phyloP scores from a whole-genome alignment of 2,329 filamentous ascomycete species.

The Chalara sp. region DNA sequence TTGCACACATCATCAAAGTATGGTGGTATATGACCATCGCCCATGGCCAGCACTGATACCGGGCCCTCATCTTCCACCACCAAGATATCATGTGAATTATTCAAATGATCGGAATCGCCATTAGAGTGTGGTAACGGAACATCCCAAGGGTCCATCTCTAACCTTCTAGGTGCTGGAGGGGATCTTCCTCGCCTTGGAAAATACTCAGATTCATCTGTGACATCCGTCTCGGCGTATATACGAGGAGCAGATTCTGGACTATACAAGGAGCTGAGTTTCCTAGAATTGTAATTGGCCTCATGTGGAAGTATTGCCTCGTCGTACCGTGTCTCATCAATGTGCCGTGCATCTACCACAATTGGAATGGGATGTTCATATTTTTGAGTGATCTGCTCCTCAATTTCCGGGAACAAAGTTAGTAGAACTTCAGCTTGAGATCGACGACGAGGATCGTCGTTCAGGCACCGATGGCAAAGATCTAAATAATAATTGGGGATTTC shows the following conservation, averaged over 20 bases:
- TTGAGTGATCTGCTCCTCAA: conserved; percentile 13
- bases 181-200: conserved; percentile 22
- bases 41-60: not conserved
- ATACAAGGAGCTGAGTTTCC: conserved; percentile 7
- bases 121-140: not conserved
- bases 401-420: conserved; percentile 59
- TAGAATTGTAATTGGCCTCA: conserved; percentile 6
- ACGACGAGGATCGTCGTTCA: conserved; percentile 66
- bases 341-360: conserved; percentile 23
- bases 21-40: too few species aligned
- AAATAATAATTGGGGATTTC: conserved; percentile 80
- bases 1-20: too few species aligned
- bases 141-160: conserved; percentile 1
- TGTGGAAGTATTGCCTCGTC: conserved; percentile 10
- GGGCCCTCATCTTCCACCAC: conserved; percentile 1
- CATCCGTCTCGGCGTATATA: conserved; percentile 20
- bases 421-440: conserved; percentile 69
- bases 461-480: conserved; percentile 62
- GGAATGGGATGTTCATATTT: conserved; percentile 14
- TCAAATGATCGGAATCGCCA: conserved; percentile 6
- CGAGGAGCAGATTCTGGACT: conserved; percentile 10
- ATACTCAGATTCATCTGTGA: conserved; percentile 18
- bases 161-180: conserved; percentile 15
- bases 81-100: conserved; percentile 1
- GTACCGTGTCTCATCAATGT: conserved; percentile 7